Conservation (phyloP, 148 eudicot genomes). For the Fagopyrum homotropicum region DNA sequence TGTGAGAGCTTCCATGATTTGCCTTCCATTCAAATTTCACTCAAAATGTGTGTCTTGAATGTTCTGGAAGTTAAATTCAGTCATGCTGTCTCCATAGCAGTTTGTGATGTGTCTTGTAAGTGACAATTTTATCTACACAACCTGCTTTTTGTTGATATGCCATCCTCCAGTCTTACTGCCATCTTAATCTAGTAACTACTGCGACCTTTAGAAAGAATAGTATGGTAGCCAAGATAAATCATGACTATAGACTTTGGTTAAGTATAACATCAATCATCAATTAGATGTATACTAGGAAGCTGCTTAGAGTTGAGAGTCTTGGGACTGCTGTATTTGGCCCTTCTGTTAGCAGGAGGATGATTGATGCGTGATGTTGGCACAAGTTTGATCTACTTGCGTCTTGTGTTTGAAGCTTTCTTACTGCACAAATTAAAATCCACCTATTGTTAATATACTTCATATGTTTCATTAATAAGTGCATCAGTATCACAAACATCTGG, state of each 20-base stretch:
- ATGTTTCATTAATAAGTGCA: neutral
- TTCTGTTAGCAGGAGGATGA: neutral
- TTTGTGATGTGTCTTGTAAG: neutral
- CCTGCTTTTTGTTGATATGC: neutral
- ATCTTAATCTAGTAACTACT: neutral
- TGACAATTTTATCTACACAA: neutral
- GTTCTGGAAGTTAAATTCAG: neutral
- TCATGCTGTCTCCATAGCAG: neutral
- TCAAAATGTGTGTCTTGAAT: neutral
- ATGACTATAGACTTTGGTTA: neutral
- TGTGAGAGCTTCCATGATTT: neutral
- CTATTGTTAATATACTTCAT: neutral
- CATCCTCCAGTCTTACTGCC: neutral
- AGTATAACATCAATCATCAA: neutral
- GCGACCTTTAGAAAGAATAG: neutral
- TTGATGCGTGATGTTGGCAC: neutral
- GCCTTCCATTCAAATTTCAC: neutral
- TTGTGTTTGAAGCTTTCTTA: neutral
- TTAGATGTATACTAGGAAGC: neutral
- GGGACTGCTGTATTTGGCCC: too few relatives aligned
- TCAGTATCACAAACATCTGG: neutral
- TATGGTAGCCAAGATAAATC: neutral
- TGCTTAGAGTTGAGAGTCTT: neutral
- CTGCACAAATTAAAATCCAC: neutral
- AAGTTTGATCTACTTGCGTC: neutral